These are phyloP conservation scores for Yarrowia galli DNA, from an alignment of 1,139 yeast genomes.

Conservation along the genomic window DNA sequence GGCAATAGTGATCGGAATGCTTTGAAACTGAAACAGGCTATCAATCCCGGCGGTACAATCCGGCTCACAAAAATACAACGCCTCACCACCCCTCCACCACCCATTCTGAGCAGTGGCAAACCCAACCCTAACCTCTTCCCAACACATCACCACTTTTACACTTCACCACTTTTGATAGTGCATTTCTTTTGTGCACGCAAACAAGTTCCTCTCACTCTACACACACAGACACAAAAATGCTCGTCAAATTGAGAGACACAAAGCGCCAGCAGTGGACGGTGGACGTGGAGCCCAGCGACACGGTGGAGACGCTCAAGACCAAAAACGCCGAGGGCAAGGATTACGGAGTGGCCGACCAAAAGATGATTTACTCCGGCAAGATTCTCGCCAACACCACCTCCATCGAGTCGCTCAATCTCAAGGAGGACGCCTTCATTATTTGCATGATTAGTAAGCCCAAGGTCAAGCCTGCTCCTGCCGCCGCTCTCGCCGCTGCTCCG, in stretches of 20 bases:
- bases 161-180: background rate
- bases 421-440: constrained; percentile 83
- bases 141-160: background rate
- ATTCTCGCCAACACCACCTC: constrained; percentile 85
- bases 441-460: constrained; percentile 77
- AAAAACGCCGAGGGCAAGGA: constrained; percentile 76
- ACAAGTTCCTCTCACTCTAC: background rate
- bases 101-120: background rate
- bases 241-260: constrained; percentile 85
- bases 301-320: constrained; percentile 72
- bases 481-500: constrained; percentile 49
- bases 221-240: constrained; percentile 57
- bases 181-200: background rate
- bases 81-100: too few relatives aligned
- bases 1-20: too few relatives aligned
- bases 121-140: background rate
- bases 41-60: too few relatives aligned
- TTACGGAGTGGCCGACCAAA: constrained; percentile 81
- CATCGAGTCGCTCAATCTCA: constrained; percentile 73
- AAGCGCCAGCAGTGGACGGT: constrained; percentile 87
- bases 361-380: constrained; percentile 91
- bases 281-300: constrained; percentile 73
- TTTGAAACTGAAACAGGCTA: too few relatives aligned
- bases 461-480: constrained; percentile 48
- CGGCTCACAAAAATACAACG: too few relatives aligned